Evolutionary conservation across 2,329 filamentous ascomycete species (phyloP).

Genomic region (Aspergillus carbonarius): DNA sequence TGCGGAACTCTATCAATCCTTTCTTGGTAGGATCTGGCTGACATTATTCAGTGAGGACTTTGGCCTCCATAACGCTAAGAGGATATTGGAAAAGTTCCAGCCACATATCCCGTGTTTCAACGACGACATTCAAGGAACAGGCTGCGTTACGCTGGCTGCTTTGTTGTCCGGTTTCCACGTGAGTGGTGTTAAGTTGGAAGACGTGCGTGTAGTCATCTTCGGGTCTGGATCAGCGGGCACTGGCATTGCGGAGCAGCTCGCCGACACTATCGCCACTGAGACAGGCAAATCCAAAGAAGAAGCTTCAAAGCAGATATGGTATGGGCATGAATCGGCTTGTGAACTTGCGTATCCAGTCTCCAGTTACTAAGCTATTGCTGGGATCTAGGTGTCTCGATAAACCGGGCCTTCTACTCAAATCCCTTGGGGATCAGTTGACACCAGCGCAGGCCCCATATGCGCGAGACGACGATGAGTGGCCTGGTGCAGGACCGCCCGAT

Average conservation of each 20-base stretch:
- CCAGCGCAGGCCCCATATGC: slow-evolving; percentile 67
- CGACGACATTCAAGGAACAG: slow-evolving; percentile 86
- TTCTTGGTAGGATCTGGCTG: background rate
- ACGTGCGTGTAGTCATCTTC: slow-evolving; percentile 72
- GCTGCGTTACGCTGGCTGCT: slow-evolving; percentile 80
- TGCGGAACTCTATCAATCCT: background rate
- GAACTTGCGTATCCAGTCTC: background rate
- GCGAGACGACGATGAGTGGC: slow-evolving; percentile 64
- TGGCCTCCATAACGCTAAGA: slow-evolving; percentile 71
- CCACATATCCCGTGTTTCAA: slow-evolving; percentile 80
- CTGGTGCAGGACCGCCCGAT: slow-evolving; percentile 53
- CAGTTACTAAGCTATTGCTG: background rate
- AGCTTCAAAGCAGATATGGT: slow-evolving; percentile 1
- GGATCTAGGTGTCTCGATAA: slow-evolving; percentile 72
- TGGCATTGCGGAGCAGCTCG: slow-evolving; percentile 81
- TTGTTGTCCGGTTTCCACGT: slow-evolving; percentile 75
- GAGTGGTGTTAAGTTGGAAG: slow-evolving; percentile 62
- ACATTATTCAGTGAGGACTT: slow-evolving; percentile 66
- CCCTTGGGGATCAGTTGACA: slow-evolving; percentile 61
- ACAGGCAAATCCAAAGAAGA: slow-evolving; percentile 48
- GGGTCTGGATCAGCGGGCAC: slow-evolving; percentile 79
- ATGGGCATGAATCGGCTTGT: background rate
- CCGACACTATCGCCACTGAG: slow-evolving; percentile 73
- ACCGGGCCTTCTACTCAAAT: slow-evolving; percentile 69
- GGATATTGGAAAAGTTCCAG: slow-evolving; percentile 74